These are phyloP conservation scores for Ganoderma sinense DNA, from an alignment of 1,284 basidiomycete species.

Conservation along the genomic window DNA sequence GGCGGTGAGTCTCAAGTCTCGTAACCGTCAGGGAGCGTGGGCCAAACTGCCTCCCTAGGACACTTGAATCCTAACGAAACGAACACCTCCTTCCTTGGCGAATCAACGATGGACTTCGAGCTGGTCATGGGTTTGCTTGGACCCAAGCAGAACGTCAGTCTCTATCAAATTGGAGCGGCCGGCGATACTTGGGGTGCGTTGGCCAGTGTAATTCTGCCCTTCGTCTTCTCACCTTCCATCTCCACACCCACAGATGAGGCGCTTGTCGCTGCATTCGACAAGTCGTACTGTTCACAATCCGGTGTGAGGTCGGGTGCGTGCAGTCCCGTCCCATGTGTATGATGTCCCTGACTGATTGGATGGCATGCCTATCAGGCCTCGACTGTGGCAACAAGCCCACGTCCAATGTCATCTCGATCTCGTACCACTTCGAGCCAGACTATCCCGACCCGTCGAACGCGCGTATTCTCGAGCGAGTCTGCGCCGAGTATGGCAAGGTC, in stretches of 20 bases:
- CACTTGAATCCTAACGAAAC: constrained; percentile 32
- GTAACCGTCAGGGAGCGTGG: not conserved
- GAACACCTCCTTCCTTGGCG: constrained; percentile 34
- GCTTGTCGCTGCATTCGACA: constrained; percentile 54
- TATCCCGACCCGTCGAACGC: constrained; percentile 53
- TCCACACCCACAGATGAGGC: constrained; percentile 39
- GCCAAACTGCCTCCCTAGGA: constrained; percentile 35
- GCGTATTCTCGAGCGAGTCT: constrained; percentile 49
- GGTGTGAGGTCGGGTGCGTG: constrained; percentile 47
- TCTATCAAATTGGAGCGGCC: constrained; percentile 58
- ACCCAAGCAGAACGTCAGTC: constrained; percentile 44
- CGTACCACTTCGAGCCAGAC: constrained; percentile 57
- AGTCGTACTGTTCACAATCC: constrained; percentile 48
- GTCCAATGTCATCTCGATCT: constrained; percentile 62
- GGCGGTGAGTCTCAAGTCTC: constrained; percentile 32
- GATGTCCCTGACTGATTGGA: not conserved
- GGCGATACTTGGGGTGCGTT: not conserved
- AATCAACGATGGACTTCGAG: constrained; percentile 56
- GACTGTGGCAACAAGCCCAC: constrained; percentile 59
- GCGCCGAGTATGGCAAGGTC: constrained; percentile 56
- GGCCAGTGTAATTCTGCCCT: constrained; percentile 46
- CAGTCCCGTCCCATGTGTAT: not conserved
- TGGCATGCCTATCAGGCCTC: constrained; percentile 28
- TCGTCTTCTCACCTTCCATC: not conserved
- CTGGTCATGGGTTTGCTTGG: constrained; percentile 48